Evolutionary conservation across 768 basidiomycete genomes (phyloP), one percentile per base, ranked within the genome.

Genomic region (Hypholoma fasciculare): DNA sequence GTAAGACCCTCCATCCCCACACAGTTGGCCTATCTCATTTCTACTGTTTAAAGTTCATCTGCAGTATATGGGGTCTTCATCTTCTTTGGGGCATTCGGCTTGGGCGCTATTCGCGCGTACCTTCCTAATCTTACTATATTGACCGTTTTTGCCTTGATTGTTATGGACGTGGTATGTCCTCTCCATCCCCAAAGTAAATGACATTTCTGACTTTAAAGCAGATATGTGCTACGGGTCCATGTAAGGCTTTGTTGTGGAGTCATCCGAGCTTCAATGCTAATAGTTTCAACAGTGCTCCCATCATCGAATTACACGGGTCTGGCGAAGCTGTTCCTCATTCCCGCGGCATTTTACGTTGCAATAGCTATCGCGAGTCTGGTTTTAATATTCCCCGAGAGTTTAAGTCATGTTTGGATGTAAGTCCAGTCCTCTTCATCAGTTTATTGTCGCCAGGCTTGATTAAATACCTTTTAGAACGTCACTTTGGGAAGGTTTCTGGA

Each of bases 41-140:
- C 20, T 19, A 30, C 47, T 3, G 12, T 26, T 30, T 14, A 42
- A 1, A 78, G 75, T 19, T 69, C 73, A 9, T 78, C 78, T 1
- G 78, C 74, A 1, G 78, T 80, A 0, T 78, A 76, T 63, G 79
- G 78, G 8, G 75, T 65, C 6, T 75, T 80, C 51, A 65, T 81
- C 20, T 80, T 78, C 57, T 63, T 79, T 38, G 79, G 79, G 9
- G 72, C 76, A 1, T 79, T 77, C 50, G 65, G 63, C n/a, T 56
- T 81, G 12, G 79, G 74, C 2, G 67, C 67, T 8, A 34, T 78
- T 7, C 69, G 75, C 57, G 78, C 78, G 0, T 72, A 65, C 47
- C 57, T 72, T 4, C 79, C 80, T n/a, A 76, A 73, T 54, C 69
- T 81, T 6, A 57, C 69, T 7, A 61, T 80, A 7, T 49, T 78